Percentiles rank a stretch among this genome's conserved stretches.
These are phyloP conservation scores for Haberlea rhodopensis DNA, from an alignment of 257 asterid species.

Conservation along the genomic window DNA sequence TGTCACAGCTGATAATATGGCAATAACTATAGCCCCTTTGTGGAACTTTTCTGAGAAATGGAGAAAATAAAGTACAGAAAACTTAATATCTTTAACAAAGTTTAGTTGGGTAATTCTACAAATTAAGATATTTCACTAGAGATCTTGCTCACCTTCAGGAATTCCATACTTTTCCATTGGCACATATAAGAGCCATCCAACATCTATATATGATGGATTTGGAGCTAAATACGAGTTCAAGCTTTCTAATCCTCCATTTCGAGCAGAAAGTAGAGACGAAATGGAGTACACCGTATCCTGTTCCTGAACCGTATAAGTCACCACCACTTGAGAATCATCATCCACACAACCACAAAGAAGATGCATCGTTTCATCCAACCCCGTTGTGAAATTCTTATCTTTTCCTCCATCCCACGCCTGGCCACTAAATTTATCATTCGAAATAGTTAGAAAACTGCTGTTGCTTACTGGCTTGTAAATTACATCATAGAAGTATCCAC, in stretches of 20 bases:
- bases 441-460: conserved; percentile 44
- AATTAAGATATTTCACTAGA: too few relatives aligned
- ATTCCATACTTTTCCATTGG: conserved; percentile 54
- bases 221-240: conserved; percentile 47
- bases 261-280: conserved; percentile 45
- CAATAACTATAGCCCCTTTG: conserved; percentile 46
- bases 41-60: conserved; percentile 27
- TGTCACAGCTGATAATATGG: conserved; percentile 50
- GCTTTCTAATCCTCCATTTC: conserved; percentile 38
- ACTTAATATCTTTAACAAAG: neutral
- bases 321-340: conserved; percentile 47
- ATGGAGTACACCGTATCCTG: conserved; percentile 55
- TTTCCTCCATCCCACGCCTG: conserved; percentile 51
- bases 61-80: neutral
- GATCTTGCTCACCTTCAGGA: conserved; percentile 33
- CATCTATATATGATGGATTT: conserved; percentile 35
- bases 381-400: conserved; percentile 23
- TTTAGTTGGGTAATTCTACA: neutral
- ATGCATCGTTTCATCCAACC: conserved; percentile 39
- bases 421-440: conserved; percentile 49
- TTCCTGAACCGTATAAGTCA: conserved; percentile 65
- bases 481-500: conserved; percentile 62
- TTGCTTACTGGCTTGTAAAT: conserved; percentile 30
- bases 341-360: conserved; percentile 73
- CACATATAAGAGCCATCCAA: conserved; percentile 65